Base-by-base conservation (phyloP, 2,329 filamentous ascomycete species). In the Ophiostoma ulmi region DNA sequence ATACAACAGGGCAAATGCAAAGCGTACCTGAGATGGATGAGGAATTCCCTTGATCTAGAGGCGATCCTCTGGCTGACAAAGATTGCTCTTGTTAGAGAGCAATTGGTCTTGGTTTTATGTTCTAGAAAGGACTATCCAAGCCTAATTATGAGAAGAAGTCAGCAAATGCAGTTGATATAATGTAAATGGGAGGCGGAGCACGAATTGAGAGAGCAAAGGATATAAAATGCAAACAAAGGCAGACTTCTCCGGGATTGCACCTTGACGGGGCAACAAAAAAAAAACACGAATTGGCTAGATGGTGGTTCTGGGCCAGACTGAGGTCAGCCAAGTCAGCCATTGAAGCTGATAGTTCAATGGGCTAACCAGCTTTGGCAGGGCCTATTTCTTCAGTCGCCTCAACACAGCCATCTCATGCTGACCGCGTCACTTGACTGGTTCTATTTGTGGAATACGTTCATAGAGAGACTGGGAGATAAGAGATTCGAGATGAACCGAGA, bases 1-100 rank as follows among this genome's bases (percentile, higher is more conserved):
- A 65, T 41, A 35, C 20, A 39, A 22, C 31, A 64, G 17, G 5
- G 26, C 58, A 31, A 35, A 63, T 17, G 58, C 58, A 63, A 65
- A 14, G 63, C 63, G 36, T 65, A 65, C 63, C 63, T 65, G 63
- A 64, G 36, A 65, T 65, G 35, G 17, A 39, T 11, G 38, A 39
- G 63, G 10, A 14, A 39, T 65, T 17, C 10, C 63, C 63, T 20
- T 65, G 14, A 17, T 41, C 8, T 65, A 17, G 20, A 39, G 26
- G 31, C 35, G 36, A 39, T 65, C 35, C 63, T 65, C 63, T 65
- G 11, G 11, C 36, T 58, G 52, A n/a, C 52, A 58, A 58, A 7
- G 22, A 55, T 22, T 58, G n/a, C 52, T 55, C 52, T 26, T 20
- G n/a, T 58, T 58, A n/a, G 11, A 14, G 17, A n/a, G 36, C 20